phyloP scores from a whole-genome alignment of 768 basidiomycete species.

The Tricholoma bakamatsutake region DNA sequence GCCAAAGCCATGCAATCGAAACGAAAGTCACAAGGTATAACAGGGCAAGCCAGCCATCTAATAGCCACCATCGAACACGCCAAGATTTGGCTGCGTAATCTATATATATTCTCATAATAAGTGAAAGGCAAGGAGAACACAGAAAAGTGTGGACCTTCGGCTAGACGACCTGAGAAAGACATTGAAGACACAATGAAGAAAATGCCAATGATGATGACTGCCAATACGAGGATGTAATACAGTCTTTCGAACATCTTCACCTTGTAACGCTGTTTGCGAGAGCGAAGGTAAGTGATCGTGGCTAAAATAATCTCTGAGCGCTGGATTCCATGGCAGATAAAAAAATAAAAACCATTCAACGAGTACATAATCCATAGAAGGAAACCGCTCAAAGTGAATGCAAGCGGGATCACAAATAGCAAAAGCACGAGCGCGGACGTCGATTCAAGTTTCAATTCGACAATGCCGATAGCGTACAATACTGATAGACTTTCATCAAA shows the following conservation, averaged over 20 bases:
- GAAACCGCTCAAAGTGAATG: constrained; percentile 93
- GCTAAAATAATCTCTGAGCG: constrained; percentile 34
- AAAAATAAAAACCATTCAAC: constrained; percentile 63
- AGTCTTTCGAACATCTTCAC: constrained; percentile 84
- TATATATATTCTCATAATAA: constrained; percentile 20
- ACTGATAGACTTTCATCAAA: constrained; percentile 36
- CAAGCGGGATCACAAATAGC: constrained; percentile 89
- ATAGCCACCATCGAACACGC: constrained; percentile 90
- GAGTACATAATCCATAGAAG: constrained; percentile 94
- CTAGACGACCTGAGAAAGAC: constrained; percentile 85
- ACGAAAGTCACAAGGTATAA: constrained; percentile 81
- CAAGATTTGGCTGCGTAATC: constrained; percentile 92
- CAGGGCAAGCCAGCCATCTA: constrained; percentile 91
- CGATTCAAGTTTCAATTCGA: constrained; percentile 86
- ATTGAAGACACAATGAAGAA: constrained; percentile 94
- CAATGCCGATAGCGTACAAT: constrained; percentile 91
- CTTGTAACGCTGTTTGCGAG: constrained; percentile 84
- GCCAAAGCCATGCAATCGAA: constrained; percentile 86
- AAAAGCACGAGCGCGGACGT: constrained; percentile 81
- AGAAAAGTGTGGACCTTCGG: constrained; percentile 59
- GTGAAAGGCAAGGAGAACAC: constrained; percentile 5
- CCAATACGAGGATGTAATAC: constrained; percentile 76
- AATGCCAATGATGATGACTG: constrained; percentile 74
- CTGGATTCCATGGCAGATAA: background rate
- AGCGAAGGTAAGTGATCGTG: constrained; percentile 81